phyloP scores from a whole-genome alignment of 768 basidiomycete species.

The Mycena vulgaris region DNA sequence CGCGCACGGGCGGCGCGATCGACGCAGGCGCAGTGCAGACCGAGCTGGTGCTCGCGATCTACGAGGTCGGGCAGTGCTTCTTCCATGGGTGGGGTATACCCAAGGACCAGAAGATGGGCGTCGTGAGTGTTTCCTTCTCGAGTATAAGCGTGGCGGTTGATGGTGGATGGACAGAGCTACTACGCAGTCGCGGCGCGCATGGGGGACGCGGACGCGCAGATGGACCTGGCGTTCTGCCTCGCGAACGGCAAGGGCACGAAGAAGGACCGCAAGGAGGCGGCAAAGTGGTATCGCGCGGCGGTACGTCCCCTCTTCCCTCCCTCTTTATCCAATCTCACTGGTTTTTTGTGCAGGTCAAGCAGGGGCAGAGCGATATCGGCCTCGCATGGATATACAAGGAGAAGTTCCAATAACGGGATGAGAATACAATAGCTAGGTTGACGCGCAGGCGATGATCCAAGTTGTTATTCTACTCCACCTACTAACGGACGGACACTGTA shows the following conservation, averaged over 20 bases:
- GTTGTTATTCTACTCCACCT: too few species aligned
- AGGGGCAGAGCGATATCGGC: slow-evolving; percentile 87
- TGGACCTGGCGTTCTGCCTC: slow-evolving; percentile 87
- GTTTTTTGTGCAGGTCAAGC: slow-evolving; percentile 54
- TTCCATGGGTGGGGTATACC: slow-evolving; percentile 92
- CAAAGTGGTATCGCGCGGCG: slow-evolving; percentile 93
- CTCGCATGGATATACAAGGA: slow-evolving; percentile 95
- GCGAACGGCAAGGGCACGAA: slow-evolving; percentile 92
- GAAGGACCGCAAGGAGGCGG: slow-evolving; percentile 89
- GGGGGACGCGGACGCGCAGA: slow-evolving; percentile 91
- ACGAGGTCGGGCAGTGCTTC: slow-evolving; percentile 94
- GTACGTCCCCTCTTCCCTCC: slow-evolving; percentile 55
- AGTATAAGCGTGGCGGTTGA: background rate
- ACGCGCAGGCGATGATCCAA: too few species aligned
- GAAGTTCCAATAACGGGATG: slow-evolving; percentile 79
- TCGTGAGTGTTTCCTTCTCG: slow-evolving; percentile 63
- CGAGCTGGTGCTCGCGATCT: slow-evolving; percentile 90
- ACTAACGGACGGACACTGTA: too few species aligned
- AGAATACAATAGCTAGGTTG: too few species aligned
- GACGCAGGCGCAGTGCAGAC: slow-evolving; percentile 74
- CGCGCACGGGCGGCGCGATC: slow-evolving; percentile 61
- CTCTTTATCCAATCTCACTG: background rate
- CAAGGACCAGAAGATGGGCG: slow-evolving; percentile 92
- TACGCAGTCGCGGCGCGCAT: slow-evolving; percentile 87
- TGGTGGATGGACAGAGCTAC: slow-evolving; percentile 73